Percentiles rank a stretch among this genome's conserved stretches.
Evolutionary conservation across 83 land plant genomes (phyloP).

Genomic region (Larix sibirica): DNA sequence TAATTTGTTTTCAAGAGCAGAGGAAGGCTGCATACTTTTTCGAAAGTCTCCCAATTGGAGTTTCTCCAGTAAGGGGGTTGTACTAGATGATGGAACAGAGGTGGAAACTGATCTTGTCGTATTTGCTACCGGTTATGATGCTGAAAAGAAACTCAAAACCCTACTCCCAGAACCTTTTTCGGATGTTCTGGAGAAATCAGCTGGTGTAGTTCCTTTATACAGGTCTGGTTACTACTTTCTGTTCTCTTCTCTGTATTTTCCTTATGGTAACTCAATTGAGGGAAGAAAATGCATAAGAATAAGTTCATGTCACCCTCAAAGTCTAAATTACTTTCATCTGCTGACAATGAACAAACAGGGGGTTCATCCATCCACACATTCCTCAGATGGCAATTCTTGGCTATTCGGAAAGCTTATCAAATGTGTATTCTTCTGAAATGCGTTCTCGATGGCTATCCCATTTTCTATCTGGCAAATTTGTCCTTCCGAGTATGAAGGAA

Average conservation of each 20-base stretch:
- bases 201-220: slow-evolving; percentile 67
- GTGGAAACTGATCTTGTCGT: slow-evolving; percentile 79
- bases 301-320: background rate
- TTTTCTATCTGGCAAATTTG: slow-evolving; percentile 35
- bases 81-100: slow-evolving; percentile 48
- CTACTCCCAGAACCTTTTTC: slow-evolving; percentile 43
- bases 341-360: slow-evolving; percentile 31
- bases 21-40: slow-evolving; percentile 49
- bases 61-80: slow-evolving; percentile 47
- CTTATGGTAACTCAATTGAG: background rate
- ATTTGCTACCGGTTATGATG: slow-evolving; percentile 69
- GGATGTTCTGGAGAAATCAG: slow-evolving; percentile 16
- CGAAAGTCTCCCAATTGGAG: slow-evolving; percentile 47
- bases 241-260: background rate
- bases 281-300: background rate
- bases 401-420: slow-evolving; percentile 65
- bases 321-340: background rate
- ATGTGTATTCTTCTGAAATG: slow-evolving; percentile 60
- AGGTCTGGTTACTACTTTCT: slow-evolving; percentile 32
- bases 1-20: slow-evolving; percentile 47
- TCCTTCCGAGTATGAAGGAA: slow-evolving; percentile 42
- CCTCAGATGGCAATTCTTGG: slow-evolving; percentile 80
- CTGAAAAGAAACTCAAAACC: slow-evolving; percentile 55
- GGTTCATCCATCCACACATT: slow-evolving; percentile 63
- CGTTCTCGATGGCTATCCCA: slow-evolving; percentile 59